Conservation (phyloP, 2,329 filamentous ascomycete species). For the Penicillium fuscoglaucum region DNA sequence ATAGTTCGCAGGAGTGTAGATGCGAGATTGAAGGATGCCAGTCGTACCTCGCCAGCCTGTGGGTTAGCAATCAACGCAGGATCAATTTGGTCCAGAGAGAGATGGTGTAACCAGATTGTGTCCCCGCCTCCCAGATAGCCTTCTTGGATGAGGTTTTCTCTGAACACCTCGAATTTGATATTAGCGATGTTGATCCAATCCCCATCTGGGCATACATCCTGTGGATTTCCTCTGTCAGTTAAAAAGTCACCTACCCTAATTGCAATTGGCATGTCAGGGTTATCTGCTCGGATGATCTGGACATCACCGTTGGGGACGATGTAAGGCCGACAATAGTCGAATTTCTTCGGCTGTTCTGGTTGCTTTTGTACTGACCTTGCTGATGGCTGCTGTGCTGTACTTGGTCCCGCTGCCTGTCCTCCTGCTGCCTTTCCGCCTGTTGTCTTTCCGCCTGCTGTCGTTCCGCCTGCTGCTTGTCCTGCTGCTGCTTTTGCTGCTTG, state of each 20-base stretch:
- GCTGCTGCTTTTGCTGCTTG: too few relatives aligned
- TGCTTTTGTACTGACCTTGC: too few relatives aligned
- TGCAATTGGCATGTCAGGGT: not conserved
- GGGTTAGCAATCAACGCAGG: not conserved
- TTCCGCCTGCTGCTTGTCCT: too few relatives aligned
- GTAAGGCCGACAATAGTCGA: not conserved
- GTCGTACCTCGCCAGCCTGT: not conserved
- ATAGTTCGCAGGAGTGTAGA: not conserved
- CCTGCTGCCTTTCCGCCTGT: too few relatives aligned
- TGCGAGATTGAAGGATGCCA: not conserved
- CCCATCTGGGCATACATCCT: not conserved
- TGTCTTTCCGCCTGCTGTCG: not conserved
- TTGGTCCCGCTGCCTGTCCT: not conserved
- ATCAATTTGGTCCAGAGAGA: not conserved
- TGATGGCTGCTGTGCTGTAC: not conserved
- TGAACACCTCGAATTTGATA: not conserved
- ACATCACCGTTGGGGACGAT: not conserved
- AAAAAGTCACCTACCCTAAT: not conserved
- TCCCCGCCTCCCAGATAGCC: not conserved
- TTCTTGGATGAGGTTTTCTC: not conserved
- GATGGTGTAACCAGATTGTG: not conserved
- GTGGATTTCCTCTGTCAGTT: not conserved
- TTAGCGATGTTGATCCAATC: constrained; percentile 3
- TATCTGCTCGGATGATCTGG: not conserved
- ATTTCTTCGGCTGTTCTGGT: not conserved